phyloP scores from a whole-genome alignment of 2,329 filamentous ascomycete genomes.

The Chaetomiaceae sp. region DNA sequence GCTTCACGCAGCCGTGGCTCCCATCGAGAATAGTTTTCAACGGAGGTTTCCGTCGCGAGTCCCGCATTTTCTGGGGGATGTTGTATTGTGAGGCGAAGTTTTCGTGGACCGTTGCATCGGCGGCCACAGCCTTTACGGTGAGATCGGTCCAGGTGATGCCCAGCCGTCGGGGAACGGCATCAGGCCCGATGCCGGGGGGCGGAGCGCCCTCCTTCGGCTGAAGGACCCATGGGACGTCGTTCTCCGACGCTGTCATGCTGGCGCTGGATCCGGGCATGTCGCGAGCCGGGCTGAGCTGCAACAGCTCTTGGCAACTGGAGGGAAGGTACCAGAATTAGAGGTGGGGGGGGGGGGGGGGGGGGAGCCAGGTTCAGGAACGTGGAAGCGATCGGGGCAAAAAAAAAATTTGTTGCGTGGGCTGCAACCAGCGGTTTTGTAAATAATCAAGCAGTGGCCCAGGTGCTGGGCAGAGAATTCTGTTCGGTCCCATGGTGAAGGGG shows the following conservation, averaged over 20 bases:
- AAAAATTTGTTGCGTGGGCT: no score
- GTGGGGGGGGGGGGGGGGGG: no score
- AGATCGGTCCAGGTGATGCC: constrained; percentile 63
- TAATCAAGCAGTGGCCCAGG: no score
- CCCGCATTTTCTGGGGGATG: constrained; percentile 48
- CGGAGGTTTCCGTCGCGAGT: constrained; percentile 51
- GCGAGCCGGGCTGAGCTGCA: no score
- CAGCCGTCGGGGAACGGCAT: constrained; percentile 47
- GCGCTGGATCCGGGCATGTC: background rate
- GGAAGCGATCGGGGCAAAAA: no score
- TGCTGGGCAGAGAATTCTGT: no score
- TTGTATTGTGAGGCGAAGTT: constrained; percentile 59
- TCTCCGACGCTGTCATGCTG: background rate
- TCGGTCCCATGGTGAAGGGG: no score
- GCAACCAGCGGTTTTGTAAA: no score
- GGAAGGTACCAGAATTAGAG: no score
- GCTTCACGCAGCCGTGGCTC: constrained; percentile 64
- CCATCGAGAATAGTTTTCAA: constrained; percentile 61
- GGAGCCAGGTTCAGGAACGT: no score
- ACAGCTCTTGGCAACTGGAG: no score
- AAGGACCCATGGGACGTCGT: background rate
- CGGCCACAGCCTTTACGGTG: constrained; percentile 57
- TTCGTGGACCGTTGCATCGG: constrained; percentile 62
- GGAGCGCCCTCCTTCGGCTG: constrained; percentile 45
- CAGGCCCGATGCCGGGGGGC: no score